Evolutionary conservation across 306 rosid genomes (phyloP), one percentile per base, ranked within the genome.

Genomic region (Hippophae rhamnoides): DNA sequence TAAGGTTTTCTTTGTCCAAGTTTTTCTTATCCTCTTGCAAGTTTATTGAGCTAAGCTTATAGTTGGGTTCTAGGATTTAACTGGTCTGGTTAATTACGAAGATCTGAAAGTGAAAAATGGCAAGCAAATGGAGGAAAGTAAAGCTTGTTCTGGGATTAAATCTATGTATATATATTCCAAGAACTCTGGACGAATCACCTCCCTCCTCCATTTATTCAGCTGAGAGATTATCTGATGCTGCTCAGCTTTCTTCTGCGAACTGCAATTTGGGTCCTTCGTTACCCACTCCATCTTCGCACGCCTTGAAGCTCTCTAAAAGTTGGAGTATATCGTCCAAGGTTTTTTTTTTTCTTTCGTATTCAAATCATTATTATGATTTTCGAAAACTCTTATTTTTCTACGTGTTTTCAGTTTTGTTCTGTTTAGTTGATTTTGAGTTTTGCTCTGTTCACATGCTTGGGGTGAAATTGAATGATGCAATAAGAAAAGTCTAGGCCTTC

Each of bases 41-140:
- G 57, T 54, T 57, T 48, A 38, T 69, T 49, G 60, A 38, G 74
- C 57, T 10, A 58, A 71, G 45, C 54, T 5, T 38, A 57, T 52
- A 65, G 67, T 56, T 51, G 49, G 63, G 38, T 57, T 68, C 62
- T 52, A 43, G 65, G 57, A 55, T 68, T 60, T 65, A 11, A 14
- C 57, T 50, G 18, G 54, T 48, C 50, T 51, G 23, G 38, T 31
- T 4, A 31, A 4, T 31, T 31, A 31, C 38, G 38, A 67, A 53
- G 78, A 75, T 72, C 73, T 66, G 59, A 23, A 56, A 63, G 58
- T 47, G 18, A 64, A 76, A 69, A 76, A 90, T 92, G 99, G 96
- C 81, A 62, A 87, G 96, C 74, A 92, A 85, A 76, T 88, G 99
- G 99, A 87, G 81, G 88, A 92, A 92, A 70, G 85, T 86, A 11